These are phyloP conservation scores for Ustilago shanxiensis DNA, from an alignment of 1,284 basidiomycete genomes.

Conservation along the genomic window DNA sequence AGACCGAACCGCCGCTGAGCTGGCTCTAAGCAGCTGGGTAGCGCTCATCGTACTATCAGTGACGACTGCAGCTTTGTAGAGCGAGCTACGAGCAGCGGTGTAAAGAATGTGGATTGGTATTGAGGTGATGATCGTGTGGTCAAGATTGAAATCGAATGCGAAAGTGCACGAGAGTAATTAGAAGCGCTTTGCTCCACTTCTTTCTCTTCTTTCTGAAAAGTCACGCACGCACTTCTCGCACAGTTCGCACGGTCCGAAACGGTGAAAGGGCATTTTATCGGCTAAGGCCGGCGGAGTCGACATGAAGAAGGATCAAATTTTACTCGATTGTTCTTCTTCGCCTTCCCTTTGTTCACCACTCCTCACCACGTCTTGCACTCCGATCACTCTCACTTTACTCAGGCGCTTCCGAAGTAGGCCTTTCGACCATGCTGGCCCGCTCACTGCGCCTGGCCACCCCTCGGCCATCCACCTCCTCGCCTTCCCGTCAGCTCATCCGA, in stretches of 20 bases:
- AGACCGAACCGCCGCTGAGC: slow-evolving; percentile 8
- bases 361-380: neutral
- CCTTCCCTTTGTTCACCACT: neutral
- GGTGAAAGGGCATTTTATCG: neutral
- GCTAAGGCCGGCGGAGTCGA: slow-evolving; percentile 6
- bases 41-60: slow-evolving; percentile 19
- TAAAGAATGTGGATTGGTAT: neutral
- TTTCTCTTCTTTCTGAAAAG: neutral
- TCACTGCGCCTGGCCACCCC: slow-evolving; percentile 31
- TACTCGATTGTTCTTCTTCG: neutral
- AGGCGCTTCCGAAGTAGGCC: too few species aligned
- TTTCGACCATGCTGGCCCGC: slow-evolving; percentile 25
- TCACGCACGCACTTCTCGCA: neutral
- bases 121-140: neutral
- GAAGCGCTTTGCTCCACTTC: neutral
- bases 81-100: neutral
- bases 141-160: neutral
- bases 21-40: slow-evolving; percentile 4
- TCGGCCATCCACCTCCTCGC: slow-evolving; percentile 11
- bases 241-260: slow-evolving; percentile 4
- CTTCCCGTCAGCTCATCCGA: slow-evolving; percentile 16
- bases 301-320: too few species aligned
- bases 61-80: neutral
- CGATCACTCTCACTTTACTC: neutral
- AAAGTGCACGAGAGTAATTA: neutral